These are phyloP conservation scores for Capsicum rhomboideum DNA, from an alignment of 257 asterid genomes.

Conservation along the genomic window DNA sequence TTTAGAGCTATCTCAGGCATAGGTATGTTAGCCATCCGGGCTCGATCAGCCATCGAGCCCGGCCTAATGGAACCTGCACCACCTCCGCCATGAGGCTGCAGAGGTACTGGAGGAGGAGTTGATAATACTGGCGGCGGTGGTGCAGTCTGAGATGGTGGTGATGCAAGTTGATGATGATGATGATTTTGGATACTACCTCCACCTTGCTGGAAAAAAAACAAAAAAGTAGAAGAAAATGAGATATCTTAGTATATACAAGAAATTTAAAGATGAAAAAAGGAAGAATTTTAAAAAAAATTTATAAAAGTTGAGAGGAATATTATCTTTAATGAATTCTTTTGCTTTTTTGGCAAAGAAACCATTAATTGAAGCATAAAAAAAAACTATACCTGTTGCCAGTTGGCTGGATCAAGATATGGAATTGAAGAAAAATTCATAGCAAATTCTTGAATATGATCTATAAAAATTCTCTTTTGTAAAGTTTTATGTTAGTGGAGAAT, in stretches of 20 bases:
- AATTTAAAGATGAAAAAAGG: slow-evolving; percentile 13
- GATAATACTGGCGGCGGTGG: slow-evolving; percentile 27
- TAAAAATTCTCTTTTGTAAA: slow-evolving; percentile 70
- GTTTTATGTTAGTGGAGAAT: slow-evolving; percentile 76
- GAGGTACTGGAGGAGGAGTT: slow-evolving; percentile 26
- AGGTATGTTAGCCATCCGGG: slow-evolving; percentile 81
- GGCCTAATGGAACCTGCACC: slow-evolving; percentile 62
- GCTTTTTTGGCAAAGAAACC: slow-evolving; percentile 50
- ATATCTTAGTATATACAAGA: slow-evolving; percentile 40
- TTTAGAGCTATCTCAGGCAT: slow-evolving; percentile 69
- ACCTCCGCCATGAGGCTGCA: slow-evolving; percentile 38
- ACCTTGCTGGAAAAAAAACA: slow-evolving; percentile 19
- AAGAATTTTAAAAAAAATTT: not conserved
- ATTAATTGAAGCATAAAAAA: slow-evolving; percentile 31
- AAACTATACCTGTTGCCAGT: slow-evolving; percentile 88
- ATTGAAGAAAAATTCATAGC: slow-evolving; percentile 91
- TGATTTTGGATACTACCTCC: slow-evolving; percentile 45
- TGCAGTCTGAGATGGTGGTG: not conserved
- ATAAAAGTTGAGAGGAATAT: slow-evolving; percentile 36
- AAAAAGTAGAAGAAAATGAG: slow-evolving; percentile 16
- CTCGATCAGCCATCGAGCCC: slow-evolving; percentile 82
- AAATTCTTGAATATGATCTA: slow-evolving; percentile 27
- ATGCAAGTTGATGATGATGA: slow-evolving; percentile 20
- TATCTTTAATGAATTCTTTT: slow-evolving; percentile 33
- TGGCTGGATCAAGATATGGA: slow-evolving; percentile 96